Evolutionary conservation across 805 yeast species (phyloP).

Genomic region (Candida golubevii): DNA sequence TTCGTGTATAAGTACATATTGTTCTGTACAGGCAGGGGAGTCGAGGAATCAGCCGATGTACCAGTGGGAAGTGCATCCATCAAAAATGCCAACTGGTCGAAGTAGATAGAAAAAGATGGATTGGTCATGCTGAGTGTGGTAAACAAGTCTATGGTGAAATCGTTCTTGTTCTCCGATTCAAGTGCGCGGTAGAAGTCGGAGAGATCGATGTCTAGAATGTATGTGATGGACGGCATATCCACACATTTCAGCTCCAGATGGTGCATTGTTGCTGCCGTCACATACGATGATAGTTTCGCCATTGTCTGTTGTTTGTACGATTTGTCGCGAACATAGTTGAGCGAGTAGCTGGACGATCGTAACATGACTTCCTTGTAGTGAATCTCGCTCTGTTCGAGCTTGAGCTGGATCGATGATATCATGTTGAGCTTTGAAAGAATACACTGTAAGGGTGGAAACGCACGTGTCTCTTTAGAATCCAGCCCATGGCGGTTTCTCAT

Average conservation of each 20-base stretch:
- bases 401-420: conserved; percentile 13
- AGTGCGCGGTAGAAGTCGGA: conserved; percentile 21
- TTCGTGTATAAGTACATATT: background rate
- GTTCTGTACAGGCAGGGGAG: background rate
- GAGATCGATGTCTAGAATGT: conserved; percentile 20
- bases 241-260: conserved; percentile 29
- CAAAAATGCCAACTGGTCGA: conserved; percentile 31
- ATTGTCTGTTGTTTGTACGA: conserved; percentile 13
- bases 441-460: conserved; percentile 1
- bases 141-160: conserved; percentile 14
- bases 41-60: background rate
- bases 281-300: conserved; percentile 17
- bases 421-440: conserved; percentile 7
- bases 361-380: conserved; percentile 10
- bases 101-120: conserved; percentile 34
- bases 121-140: conserved; percentile 26
- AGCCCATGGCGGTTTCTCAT: background rate
- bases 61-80: conserved; percentile 1
- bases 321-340: conserved; percentile 10
- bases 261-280: conserved; percentile 26
- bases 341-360: conserved; percentile 14
- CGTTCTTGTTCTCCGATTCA: conserved; percentile 3
- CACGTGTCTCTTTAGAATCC: background rate
- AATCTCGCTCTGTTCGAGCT: conserved; percentile 16
- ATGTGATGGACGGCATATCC: conserved; percentile 35